Evolutionary conservation across 202 grass and related monocot genomes (phyloP), one percentile per base, ranked within the genome.

Genomic region (Digitaria exilis): DNA sequence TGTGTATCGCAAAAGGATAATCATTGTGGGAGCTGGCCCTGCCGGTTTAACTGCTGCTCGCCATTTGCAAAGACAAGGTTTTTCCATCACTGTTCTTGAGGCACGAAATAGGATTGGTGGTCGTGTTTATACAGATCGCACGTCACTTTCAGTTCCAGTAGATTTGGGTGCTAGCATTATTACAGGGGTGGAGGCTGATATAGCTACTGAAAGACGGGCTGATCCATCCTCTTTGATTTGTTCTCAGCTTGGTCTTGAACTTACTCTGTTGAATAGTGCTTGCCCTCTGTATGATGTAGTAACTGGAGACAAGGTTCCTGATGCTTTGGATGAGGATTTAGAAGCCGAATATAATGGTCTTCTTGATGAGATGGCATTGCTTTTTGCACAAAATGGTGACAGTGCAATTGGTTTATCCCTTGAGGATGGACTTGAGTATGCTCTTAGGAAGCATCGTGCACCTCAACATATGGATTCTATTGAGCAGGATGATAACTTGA

Each of bases 131-230:
- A 99, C 96, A 78, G 96, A 99, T 82, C 80, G 71, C 29, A 72
- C 75, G 45, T 99, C 96, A 19, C 96, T 99, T 72, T 99, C 96
- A 69, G 93, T 99, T 80, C 96, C 96, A 68, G 93, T 99, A 6
- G 96, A 99, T 99, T 87, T 99, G 85, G 96, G 96, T 94, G 96
- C 96, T 82, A 99, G 96, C 81, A 99, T 99, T 84, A 99, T 99
- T 69, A 99, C 96, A 18, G 96, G 96, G 77, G 86, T 99, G 39
- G 91, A 99, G 76, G 96, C 93, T 87, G 96, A 99, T 87, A 84
- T 99, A 78, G 91, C 91, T 76, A 94, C 96, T 70, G 96, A 99
- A 87, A 90, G 96, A 91, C 90, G 88, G 72, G 86, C 96, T 45
- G 96, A 99, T 76, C 96, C 96, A 22, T 99, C 96, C 16, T 90